Conservation (phyloP, 2,329 filamentous ascomycete species). For the Alternaria solani region DNA sequence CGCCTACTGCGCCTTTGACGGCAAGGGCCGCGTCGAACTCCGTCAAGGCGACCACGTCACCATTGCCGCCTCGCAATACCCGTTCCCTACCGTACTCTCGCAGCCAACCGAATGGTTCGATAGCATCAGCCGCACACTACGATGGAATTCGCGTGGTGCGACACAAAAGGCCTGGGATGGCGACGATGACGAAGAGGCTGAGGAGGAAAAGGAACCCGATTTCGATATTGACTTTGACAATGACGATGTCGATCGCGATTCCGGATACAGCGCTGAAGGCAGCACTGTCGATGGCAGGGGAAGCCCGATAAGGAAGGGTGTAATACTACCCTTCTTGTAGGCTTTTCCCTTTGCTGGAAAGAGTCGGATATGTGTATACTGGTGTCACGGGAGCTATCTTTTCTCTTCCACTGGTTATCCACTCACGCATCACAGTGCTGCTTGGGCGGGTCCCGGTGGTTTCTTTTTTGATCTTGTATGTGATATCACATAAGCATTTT, state of each 20-base stretch:
- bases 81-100: constrained; percentile 94
- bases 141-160: constrained; percentile 94
- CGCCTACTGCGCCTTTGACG: constrained; percentile 96
- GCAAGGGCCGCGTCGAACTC: constrained; percentile 93
- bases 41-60: constrained; percentile 94
- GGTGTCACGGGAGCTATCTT: background rate
- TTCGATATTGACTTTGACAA: constrained; percentile 99
- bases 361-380: constrained; percentile 1
- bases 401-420: constrained; percentile 2
- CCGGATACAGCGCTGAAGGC: constrained; percentile 51
- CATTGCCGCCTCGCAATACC: constrained; percentile 93
- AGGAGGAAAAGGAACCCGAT: constrained; percentile 61
- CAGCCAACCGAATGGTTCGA: constrained; percentile 96
- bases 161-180: constrained; percentile 84
- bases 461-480: constrained; percentile 7
- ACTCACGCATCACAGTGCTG: constrained; percentile 9
- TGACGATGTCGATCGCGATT: constrained; percentile 56
- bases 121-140: constrained; percentile 86
- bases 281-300: constrained; percentile 45
- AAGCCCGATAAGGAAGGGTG: constrained; percentile 48
- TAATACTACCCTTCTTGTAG: constrained; percentile 42
- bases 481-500: constrained; percentile 4
- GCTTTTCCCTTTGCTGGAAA: background rate
- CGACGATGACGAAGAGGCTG: constrained; percentile 56
- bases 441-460: constrained; percentile 14